phyloP scores from a whole-genome alignment of 1,284 basidiomycete species.

The Takashimella tepidaria region DNA sequence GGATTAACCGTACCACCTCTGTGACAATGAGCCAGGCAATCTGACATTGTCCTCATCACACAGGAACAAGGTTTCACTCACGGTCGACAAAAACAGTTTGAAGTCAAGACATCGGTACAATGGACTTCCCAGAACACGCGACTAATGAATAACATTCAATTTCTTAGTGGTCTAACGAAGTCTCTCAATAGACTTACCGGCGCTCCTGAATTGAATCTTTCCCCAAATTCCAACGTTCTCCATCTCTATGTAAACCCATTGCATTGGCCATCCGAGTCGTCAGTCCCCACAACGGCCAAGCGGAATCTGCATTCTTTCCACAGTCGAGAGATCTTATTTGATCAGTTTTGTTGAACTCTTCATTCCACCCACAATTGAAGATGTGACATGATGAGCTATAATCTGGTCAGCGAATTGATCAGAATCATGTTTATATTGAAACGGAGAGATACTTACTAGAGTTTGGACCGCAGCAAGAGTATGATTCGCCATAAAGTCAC shows the following conservation, averaged over 20 bases:
- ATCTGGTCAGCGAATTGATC: no score
- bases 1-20: constrained; percentile 7
- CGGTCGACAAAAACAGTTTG: constrained; percentile 22
- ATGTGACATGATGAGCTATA: constrained; percentile 17
- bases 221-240: constrained; percentile 2
- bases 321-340: constrained; percentile 14
- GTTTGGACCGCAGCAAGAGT: constrained; percentile 17
- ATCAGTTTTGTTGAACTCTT: not conserved
- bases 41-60: no score
- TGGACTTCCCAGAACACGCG: constrained; percentile 18
- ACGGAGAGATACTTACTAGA: not conserved
- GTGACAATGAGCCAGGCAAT: not conserved
- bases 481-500: constrained; percentile 11
- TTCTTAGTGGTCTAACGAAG: no score
- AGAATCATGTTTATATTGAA: no score
- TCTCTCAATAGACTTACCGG: not conserved
- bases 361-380: constrained; percentile 8
- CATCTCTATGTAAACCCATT: constrained; percentile 6
- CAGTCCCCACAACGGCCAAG: constrained; percentile 6
- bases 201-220: not conserved
- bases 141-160: constrained; percentile 4
- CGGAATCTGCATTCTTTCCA: constrained; percentile 1
- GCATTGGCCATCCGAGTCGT: constrained; percentile 1
- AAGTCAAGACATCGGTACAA: constrained; percentile 12
- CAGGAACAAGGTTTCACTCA: constrained; percentile 6